phyloP scores from a whole-genome alignment of 2,329 filamentous ascomycete species.

The Apiospora sp. region DNA sequence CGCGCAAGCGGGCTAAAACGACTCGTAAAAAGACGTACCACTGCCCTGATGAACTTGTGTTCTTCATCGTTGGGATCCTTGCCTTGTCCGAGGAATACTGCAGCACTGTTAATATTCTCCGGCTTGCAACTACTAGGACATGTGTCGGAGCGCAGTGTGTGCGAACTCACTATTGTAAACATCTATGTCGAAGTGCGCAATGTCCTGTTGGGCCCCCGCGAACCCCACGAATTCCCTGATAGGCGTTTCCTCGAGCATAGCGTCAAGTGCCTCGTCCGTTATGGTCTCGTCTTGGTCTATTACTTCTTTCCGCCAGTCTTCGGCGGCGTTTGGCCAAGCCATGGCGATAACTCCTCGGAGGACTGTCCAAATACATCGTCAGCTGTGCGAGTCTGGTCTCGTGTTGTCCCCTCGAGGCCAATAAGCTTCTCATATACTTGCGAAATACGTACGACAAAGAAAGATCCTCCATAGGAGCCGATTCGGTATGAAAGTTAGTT shows the following conservation, averaged over 20 bases:
- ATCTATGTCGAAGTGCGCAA: slow-evolving; percentile 6
- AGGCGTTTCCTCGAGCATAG: not conserved
- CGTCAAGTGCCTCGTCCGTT: not conserved
- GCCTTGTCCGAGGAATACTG: slow-evolving; percentile 1
- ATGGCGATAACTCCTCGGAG: not conserved
- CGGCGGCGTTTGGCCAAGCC: not conserved
- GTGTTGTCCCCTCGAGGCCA: not conserved
- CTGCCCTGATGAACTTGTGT: not conserved
- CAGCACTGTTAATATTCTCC: not conserved
- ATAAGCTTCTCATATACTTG: no score
- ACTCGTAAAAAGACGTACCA: not conserved
- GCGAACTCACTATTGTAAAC: not conserved
- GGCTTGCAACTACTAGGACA: no score
- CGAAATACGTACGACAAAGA: slow-evolving; percentile 14
- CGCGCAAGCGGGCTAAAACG: not conserved
- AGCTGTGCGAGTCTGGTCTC: not conserved
- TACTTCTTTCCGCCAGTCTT: not conserved
- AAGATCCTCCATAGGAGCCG: slow-evolving; percentile 12
- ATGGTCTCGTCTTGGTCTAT: no score
- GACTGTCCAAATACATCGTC: not conserved
- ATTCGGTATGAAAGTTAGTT: not conserved
- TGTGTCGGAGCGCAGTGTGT: not conserved
- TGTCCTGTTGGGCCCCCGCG: not conserved
- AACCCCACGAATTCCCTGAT: not conserved
- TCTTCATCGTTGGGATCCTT: not conserved